Evolutionary conservation across 2,329 filamentous ascomycete species (phyloP), one percentile per base, ranked within the genome.

Genomic region (Paecilomyces niveus): DNA sequence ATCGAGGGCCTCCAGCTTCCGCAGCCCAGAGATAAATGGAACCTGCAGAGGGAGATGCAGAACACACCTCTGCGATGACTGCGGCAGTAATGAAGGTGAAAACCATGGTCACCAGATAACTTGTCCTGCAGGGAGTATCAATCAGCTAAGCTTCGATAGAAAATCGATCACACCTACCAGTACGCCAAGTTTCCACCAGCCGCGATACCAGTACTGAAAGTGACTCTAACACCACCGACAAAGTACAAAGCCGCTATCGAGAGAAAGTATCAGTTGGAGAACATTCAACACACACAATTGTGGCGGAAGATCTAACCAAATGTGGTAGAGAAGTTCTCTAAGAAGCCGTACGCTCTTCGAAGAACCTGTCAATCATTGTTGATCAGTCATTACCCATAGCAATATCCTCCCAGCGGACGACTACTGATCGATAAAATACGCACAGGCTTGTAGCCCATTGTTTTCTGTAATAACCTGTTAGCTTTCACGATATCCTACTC

Each of bases 21-120:
- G 83, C 83, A n/a, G 83, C 83, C 83, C 83, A 85, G 18, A 85
- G 76, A 61, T 85, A 85, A 65, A 85, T 85, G 1, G 81, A 84
- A 0, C 83, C 83, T 11, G 83, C 82, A 2, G 83, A 79, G 0
- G 83, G 83, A 2, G 83, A 78, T 2, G 83, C 83, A 22, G 83
- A 85, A 64, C 83, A 85, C 45, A 84, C 81, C 65, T 85, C 83
- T 5, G 83, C 83, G 57, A 85, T 80, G 4, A 85, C 82, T 1
- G 83, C 81, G 0, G 83, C 83, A 0, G 83, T 84, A 61, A 85
- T 85, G 68, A 83, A 83, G 1, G 82, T 83, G 68, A 85, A 85
- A 45, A 85, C 74, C 63, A 83, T 80, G 2, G 83, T 85, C 4
- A 85, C 75, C 3, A 86, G 62, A 65, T 84, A 86, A 66, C 81